A percentile compares a stretch with the other conserved stretches of the same genome.
Conservation (phyloP, 441 rosid genomes). For the Erodium trifolium region DNA sequence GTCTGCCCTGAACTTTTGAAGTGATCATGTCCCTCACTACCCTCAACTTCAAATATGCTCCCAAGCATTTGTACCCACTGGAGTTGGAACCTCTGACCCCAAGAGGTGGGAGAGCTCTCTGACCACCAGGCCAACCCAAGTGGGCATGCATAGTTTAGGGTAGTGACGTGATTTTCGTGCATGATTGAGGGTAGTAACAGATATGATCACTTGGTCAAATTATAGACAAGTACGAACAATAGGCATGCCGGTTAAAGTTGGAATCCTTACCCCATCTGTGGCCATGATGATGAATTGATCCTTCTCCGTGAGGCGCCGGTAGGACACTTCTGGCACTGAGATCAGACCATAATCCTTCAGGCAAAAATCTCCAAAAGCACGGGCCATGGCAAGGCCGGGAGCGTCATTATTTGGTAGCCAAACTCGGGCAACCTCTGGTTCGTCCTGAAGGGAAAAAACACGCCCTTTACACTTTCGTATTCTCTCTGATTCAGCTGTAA, state of each 20-base stretch:
- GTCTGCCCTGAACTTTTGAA: too few species aligned
- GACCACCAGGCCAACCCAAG: too few species aligned
- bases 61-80: too few species aligned
- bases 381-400: conserved; percentile 99
- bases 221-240: neutral
- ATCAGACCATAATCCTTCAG: conserved; percentile 88
- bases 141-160: too few species aligned
- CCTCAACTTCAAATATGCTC: too few species aligned
- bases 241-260: neutral
- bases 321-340: conserved; percentile 76
- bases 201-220: conserved; percentile 4
- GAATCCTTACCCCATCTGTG: conserved; percentile 69
- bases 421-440: conserved; percentile 83
- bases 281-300: conserved; percentile 91
- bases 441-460: conserved; percentile 87
- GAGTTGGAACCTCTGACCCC: too few species aligned
- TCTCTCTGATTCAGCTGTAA: conserved; percentile 81
- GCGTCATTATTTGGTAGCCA: conserved; percentile 88
- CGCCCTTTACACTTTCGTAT: conserved; percentile 75
- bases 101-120: too few species aligned
- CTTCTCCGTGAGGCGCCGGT: conserved; percentile 43
- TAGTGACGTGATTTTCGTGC: too few species aligned
- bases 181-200: too few species aligned
- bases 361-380: conserved; percentile 97
- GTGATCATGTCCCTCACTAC: too few species aligned